Base-by-base conservation (phyloP, 2,329 filamentous ascomycete species). In the Cercospora sojina region DNA sequence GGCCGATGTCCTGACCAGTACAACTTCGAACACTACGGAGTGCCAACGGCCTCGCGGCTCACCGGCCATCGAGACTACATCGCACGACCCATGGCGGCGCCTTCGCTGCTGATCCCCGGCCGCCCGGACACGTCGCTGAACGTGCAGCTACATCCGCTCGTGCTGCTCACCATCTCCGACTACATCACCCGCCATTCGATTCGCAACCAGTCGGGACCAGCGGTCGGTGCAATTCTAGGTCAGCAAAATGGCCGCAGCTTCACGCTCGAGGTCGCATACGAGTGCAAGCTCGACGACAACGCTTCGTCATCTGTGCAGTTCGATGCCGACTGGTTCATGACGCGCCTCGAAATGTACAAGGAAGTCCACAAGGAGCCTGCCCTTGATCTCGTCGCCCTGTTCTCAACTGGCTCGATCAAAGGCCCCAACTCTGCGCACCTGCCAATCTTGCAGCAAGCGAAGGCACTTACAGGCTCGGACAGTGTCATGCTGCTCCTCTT, bases 121-220 rank as follows among this genome's bases (percentile, higher is more conserved):
- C 79, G 79, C 67, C 87, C 87, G 49, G 91, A 95, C 79, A 90
- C 89, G 20, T 87, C 88, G 59, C 87, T 96, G 53, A 90, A 92
- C 70, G 88, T 93, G 64, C 88, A 93, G 73, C 87, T 99, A 18
- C 95, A 99, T 76, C 95, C 95, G 27, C 89, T 99, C 58, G 93
- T 97, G 61, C 90, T 98, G 71, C 91, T 99, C 80, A 96, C 91
- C 71, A 95, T 99, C 74, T 97, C 94, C 73, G 95, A 99, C 80
- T 96, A 96, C 79, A 93, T 98, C 78, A 96, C 94, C 66, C 88
- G 95, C 67, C 93, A 97, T 79, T 91, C 90, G 1, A 85, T 97
- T 64, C 88, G 95, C 66, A 83, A 88, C 61, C 89, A 93, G 74
- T 78, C 83, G 18, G 91, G 91, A 0, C 92, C 93, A 16, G 86